Evolutionary conservation across 495 filamentous ascomycete species (phyloP).

Genomic region (Pyronema domesticum): DNA sequence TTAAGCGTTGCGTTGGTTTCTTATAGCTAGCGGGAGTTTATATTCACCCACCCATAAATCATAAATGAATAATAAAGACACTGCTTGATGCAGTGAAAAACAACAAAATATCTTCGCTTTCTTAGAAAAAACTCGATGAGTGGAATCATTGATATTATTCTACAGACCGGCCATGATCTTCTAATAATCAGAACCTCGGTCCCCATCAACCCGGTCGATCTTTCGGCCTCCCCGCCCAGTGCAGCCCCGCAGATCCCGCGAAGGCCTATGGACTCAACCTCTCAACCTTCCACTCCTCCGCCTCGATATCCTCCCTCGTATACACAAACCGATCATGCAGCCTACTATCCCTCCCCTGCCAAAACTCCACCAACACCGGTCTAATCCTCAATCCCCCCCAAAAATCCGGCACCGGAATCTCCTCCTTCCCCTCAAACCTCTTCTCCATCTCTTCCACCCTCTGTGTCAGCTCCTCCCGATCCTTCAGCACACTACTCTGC

Average conservation of each 20-base stretch:
- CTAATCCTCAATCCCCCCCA: conserved; percentile 84
- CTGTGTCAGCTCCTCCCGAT: conserved; percentile 19
- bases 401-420: conserved; percentile 79
- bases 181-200: too few relatives aligned
- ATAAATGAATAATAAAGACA: too few relatives aligned
- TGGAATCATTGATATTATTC: too few relatives aligned
- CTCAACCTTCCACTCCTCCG: conserved; percentile 3
- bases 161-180: too few relatives aligned
- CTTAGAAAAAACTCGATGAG: too few relatives aligned
- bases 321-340: conserved; percentile 90
- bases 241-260: not conserved
- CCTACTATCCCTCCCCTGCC: conserved; percentile 76
- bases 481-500: conserved; percentile 56
- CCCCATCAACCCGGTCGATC: too few relatives aligned
- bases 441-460: conserved; percentile 26
- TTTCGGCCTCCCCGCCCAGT: not conserved
- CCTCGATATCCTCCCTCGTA: not conserved
- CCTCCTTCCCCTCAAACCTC: conserved; percentile 49
- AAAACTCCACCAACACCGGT: conserved; percentile 80
- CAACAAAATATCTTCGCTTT: too few relatives aligned
- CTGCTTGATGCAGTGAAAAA: too few relatives aligned
- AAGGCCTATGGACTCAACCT: not conserved
- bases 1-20: not conserved
- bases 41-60: too few relatives aligned
- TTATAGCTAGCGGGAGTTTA: too few relatives aligned